phyloP scores from a whole-genome alignment of 225 moss, liverwort and hornwort species.

The Climacium dendroides region DNA sequence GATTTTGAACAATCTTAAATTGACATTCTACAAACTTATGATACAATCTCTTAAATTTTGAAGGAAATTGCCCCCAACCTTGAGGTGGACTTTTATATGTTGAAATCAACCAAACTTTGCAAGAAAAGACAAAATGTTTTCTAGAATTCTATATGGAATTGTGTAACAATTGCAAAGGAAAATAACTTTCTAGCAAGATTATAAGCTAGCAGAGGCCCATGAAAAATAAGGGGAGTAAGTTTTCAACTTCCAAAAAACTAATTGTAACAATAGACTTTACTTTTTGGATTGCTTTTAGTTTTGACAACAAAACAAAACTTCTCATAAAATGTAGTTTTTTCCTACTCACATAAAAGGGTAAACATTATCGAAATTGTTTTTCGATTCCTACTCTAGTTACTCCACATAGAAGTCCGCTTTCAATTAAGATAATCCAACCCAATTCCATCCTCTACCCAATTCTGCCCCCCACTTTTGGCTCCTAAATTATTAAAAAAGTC shows the following conservation, averaged over 20 bases:
- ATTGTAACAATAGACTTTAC: not conserved
- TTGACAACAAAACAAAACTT: not conserved
- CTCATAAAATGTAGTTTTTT: too few relatives aligned
- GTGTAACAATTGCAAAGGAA: not conserved
- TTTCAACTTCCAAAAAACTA: not conserved
- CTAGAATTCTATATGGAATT: not conserved
- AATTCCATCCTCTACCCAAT: too few relatives aligned
- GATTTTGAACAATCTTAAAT: not conserved
- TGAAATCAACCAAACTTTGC: not conserved
- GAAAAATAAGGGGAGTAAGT: not conserved
- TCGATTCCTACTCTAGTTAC: accelerated
- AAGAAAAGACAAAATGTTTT: not conserved
- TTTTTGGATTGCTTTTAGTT: not conserved
- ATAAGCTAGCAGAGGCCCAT: not conserved
- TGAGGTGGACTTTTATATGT: accelerated
- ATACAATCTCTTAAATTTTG: not conserved
- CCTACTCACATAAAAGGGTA: not conserved
- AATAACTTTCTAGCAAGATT: not conserved
- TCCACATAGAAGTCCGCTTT: too few relatives aligned
- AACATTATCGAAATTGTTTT: not conserved
- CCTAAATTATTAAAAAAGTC: too few relatives aligned
- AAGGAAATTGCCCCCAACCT: not conserved
- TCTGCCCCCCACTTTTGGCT: too few relatives aligned
- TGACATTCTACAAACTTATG: not conserved
- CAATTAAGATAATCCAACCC: too few relatives aligned